phyloP scores from a whole-genome alignment of 2,329 filamentous ascomycete genomes.

The Tolypocladium tundrense region DNA sequence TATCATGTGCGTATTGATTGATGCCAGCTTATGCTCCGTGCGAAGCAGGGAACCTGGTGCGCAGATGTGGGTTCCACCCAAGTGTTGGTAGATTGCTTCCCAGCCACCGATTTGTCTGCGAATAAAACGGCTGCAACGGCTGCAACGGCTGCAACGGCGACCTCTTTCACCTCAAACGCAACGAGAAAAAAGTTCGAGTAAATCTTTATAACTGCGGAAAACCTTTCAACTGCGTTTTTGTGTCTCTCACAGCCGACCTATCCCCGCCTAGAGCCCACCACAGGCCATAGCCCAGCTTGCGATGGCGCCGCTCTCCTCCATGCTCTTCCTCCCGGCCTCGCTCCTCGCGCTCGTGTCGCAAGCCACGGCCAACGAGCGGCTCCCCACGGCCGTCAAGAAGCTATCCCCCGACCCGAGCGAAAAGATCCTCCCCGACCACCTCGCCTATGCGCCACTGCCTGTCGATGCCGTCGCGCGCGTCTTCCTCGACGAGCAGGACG shows the following conservation, averaged over 20 bases:
- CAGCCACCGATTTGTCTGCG: background rate
- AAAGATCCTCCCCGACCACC: conserved; percentile 65
- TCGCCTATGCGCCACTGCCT: conserved; percentile 31
- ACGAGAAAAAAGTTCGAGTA: background rate
- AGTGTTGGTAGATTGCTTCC: background rate
- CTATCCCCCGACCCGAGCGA: conserved; percentile 61
- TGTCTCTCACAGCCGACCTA: background rate
- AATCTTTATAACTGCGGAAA: background rate
- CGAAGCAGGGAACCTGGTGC: too few relatives aligned
- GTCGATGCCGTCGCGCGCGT: conserved; percentile 16
- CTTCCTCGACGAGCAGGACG: conserved; percentile 18
- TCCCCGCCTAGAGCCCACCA: too few relatives aligned
- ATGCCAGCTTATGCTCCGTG: too few relatives aligned
- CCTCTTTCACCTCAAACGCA: background rate
- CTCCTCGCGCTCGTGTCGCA: conserved; percentile 17
- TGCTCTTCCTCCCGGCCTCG: conserved; percentile 3
- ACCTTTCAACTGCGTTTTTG: background rate
- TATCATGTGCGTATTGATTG: too few relatives aligned
- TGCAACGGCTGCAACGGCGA: background rate
- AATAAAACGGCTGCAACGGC: background rate
- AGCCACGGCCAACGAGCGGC: conserved; percentile 20
- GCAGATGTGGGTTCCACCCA: background rate
- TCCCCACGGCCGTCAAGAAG: conserved; percentile 58
- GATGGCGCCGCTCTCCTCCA: conserved; percentile 1
- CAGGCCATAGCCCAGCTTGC: background rate